Evolutionary conservation across 371 early-diverging fungal genomes (phyloP), one percentile per base, ranked within the genome.

Genomic region (Syncephalastrum monosporum): DNA sequence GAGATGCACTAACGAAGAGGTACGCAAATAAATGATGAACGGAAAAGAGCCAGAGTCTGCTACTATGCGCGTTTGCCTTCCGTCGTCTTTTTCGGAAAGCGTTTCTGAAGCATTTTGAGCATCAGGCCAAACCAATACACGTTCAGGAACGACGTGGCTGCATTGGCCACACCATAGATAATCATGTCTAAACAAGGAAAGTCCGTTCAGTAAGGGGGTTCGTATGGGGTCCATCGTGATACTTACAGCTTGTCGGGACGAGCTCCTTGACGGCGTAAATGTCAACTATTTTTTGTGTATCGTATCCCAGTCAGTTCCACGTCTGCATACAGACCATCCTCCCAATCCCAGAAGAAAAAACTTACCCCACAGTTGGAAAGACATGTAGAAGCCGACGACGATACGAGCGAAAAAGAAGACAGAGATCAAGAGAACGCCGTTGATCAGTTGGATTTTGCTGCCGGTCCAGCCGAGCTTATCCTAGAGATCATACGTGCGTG

Each of bases 391-490:
- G 1, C 97, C 96, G 79, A 84, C 90, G 10, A 91, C 69, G 27
- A 95, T 81, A 48, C 97, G 84, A 3, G 84, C 91, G 41, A 61
- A 33, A 55, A 97, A 88, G 71, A 95, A 97, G 6, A 85, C 70
- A 5, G 63, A 48, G 16, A 94, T 65, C 44, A 97, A 77, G 5
- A 87, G 38, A 17, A 91, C 42, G 24, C 93, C 96, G 63, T 96
- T 96, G 54, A 91, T 72, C 48, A 88, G 59, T 69, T 95, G 94
- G 43, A 89, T 67, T 24, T 70, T 79, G 33, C 84, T 77, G 50
- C 94, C 93, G 49, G 91, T 87, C 82, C 87, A 74, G 47, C 87
- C 85, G 54, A 89, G 69, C 66, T 92, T 92, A 67, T 92, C 92
- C 87, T 86, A 61, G 6, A 7, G 41, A 14, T 47, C 42, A 27